Evolutionary conservation across 371 early-diverging fungal species (phyloP), one percentile per base, ranked within the genome.

Genomic region (Mortierella sp.): DNA sequence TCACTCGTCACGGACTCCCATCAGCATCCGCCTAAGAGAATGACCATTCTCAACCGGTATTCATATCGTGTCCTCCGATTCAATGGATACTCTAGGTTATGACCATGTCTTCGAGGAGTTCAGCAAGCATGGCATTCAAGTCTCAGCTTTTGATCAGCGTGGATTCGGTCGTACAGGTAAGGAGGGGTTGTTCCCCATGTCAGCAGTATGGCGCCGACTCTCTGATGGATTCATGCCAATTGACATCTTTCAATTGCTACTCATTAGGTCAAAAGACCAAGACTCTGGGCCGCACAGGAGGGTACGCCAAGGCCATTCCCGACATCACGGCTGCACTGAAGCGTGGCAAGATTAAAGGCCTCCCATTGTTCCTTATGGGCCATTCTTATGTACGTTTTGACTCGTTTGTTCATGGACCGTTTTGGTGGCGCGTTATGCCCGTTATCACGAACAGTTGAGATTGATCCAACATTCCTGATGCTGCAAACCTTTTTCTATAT

Each of bases 81-180:
- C n/a, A n/a, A n/a, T n/a, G n/a, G n/a, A n/a, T n/a, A n/a, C n/a
- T n/a, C 6, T 48, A 76, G 76, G 76, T 23, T 90, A 89, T 52
- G 70, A 88, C 47, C 79, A 83, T 38, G 63, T 89, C 39, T 86
- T 85, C 58, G 79, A 80, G 24, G 64, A 71, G 10, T 87, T 90
- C 67, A 82, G 80, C 31, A 66, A 78, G 67, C 67, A 81, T 13
- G 87, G 84, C 8, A 83, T 90, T 64, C 82, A 85, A 72, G 82
- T 83, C 56, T 80, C 82, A 62, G 83, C 81, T 18, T 89, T 64
- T 63, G 91, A 91, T 71, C 89, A 89, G 70, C 83, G 91, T 42
- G 90, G 91, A 28, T 88, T 82, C 73, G 91, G 91, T 24, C 67
- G 84, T 47, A 88, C 89, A 7, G 89, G 82, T 51, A 80, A 50